A percentile compares a stretch with the other conserved stretches of the same genome.
Evolutionary conservation across 2,329 filamentous ascomycete species (phyloP).

Genomic region (Penicillium sp.): DNA sequence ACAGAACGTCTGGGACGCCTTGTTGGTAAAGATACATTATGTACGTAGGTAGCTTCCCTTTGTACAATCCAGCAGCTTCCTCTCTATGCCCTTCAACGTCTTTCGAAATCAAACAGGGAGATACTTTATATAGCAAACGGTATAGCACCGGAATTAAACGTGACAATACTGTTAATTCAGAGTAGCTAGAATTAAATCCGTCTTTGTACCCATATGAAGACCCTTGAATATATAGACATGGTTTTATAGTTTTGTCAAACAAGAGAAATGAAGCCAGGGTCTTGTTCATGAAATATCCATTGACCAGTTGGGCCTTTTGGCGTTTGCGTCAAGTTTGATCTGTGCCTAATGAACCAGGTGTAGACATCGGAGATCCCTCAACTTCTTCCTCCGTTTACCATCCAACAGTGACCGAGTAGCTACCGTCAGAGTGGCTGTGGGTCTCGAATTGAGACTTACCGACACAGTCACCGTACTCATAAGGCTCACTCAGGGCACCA

Average conservation of each 20-base stretch:
- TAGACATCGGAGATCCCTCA: neutral
- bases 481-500: slow-evolving; percentile 19
- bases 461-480: slow-evolving; percentile 31
- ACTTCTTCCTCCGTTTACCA: neutral
- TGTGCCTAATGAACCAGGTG: too few relatives aligned
- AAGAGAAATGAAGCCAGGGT: neutral
- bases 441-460: slow-evolving; percentile 23
- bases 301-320: neutral
- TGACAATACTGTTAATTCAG: neutral
- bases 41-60: too few relatives aligned
- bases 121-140: neutral
- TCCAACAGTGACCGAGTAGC: neutral
- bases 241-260: neutral
- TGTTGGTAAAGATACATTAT: too few relatives aligned
- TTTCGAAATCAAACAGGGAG: neutral
- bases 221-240: neutral
- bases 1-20: too few relatives aligned
- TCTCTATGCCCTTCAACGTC: too few relatives aligned
- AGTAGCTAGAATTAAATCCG: neutral
- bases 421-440: neutral
- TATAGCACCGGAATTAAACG: neutral
- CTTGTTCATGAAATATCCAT: neutral
- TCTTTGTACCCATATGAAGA: neutral
- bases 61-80: too few relatives aligned
- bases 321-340: too few relatives aligned